These are phyloP conservation scores for Corrigiola litoralis DNA, from an alignment of 179 eudicot genomes.

Conservation along the genomic window DNA sequence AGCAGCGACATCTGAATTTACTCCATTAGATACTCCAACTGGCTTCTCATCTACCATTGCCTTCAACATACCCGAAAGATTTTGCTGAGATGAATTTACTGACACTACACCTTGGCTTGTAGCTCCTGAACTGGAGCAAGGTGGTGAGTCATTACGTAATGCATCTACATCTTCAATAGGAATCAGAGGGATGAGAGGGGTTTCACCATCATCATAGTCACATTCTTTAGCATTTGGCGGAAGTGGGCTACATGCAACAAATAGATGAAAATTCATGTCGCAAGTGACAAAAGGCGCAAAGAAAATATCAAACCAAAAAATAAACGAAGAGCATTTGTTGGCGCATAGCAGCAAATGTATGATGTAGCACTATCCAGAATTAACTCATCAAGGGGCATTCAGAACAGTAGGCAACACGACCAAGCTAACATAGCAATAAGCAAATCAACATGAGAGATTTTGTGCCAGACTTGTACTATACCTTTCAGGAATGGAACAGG, in stretches of 20 bases:
- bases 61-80: slow-evolving; percentile 9
- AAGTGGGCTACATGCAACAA: slow-evolving; percentile 31
- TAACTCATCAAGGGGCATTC: too few species aligned
- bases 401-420: too few species aligned
- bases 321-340: background rate
- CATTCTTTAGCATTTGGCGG: slow-evolving; percentile 24
- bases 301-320: background rate
- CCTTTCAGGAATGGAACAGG: slow-evolving; percentile 45
- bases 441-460: background rate
- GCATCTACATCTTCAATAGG: slow-evolving; percentile 46
- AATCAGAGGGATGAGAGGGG: slow-evolving; percentile 44
- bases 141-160: slow-evolving; percentile 11
- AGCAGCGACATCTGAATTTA: slow-evolving; percentile 41
- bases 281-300: background rate
- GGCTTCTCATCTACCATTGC: too few species aligned
- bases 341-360: too few species aligned
- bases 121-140: too few species aligned
- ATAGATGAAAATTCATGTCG: background rate
- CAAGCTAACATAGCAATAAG: too few species aligned
- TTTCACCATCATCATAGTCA: slow-evolving; percentile 29
- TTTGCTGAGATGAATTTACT: background rate
- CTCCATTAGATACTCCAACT: slow-evolving; percentile 25
- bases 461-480: slow-evolving; percentile 13
- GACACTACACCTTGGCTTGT: too few species aligned
- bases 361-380: too few species aligned